Conservation (phyloP, 1,284 basidiomycete genomes). For the Cryptococcus amylolentus region DNA sequence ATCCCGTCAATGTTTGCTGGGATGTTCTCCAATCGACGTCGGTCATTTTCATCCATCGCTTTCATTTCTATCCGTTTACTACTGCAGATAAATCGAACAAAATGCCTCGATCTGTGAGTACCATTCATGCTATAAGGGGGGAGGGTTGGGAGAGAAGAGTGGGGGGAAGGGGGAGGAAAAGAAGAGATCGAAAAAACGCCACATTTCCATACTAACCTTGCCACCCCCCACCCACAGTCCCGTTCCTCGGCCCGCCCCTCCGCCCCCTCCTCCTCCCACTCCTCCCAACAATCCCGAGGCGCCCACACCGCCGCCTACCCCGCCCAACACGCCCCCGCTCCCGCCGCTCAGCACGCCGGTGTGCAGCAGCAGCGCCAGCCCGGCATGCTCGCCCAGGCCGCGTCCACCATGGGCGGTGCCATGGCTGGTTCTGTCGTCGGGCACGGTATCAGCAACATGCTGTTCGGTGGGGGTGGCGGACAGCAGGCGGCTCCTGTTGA, state of each 20-base stretch:
- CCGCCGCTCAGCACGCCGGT: conserved; percentile 11
- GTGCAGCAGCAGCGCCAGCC: conserved; percentile 31
- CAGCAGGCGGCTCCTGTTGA: conserved; percentile 37
- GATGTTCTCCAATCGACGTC: neutral
- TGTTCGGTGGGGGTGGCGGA: conserved; percentile 53
- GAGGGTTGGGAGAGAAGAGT: too few species aligned
- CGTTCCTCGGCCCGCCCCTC: conserved; percentile 44
- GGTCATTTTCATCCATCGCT: neutral
- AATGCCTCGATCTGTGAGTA: too few species aligned
- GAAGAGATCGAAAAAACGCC: too few species aligned
- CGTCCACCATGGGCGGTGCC: conserved; percentile 57
- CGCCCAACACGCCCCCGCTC: conserved; percentile 17
- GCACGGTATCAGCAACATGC: conserved; percentile 57
- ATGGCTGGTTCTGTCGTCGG: conserved; percentile 55
- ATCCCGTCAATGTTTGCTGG: too few species aligned
- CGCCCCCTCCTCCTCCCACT: conserved; percentile 28
- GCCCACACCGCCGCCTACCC: conserved; percentile 41
- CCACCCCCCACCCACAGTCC: conserved; percentile 2
- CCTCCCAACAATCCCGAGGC: conserved; percentile 29
- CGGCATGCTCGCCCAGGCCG: conserved; percentile 51
- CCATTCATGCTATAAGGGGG: too few species aligned
- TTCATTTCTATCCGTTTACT: neutral
- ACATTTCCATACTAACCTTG: too few species aligned
- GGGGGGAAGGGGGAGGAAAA: too few species aligned
- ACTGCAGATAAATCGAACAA: too few species aligned